Percentiles rank a stretch among this genome's conserved stretches.
phyloP scores from a whole-genome alignment of 208 protist genomes.

The Wallacemonas sp. region DNA sequence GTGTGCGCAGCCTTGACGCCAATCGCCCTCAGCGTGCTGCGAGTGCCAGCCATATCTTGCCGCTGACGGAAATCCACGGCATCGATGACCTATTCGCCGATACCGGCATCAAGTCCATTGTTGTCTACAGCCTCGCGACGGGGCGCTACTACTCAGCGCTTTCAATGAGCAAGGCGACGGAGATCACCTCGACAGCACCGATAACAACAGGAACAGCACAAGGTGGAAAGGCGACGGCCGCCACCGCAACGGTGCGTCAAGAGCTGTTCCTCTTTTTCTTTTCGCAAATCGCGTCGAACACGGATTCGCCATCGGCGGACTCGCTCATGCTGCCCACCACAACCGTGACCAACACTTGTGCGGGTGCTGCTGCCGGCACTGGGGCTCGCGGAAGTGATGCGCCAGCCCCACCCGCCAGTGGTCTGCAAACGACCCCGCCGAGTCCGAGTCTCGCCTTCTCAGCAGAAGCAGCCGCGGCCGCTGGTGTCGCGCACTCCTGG shows the following conservation, averaged over 20 bases:
- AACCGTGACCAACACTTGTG: too few relatives aligned
- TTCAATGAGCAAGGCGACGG: neutral
- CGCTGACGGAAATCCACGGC: constrained; percentile 15
- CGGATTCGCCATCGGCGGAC: neutral
- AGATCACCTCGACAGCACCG: neutral
- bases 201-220: too few relatives aligned
- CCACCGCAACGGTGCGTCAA: too few relatives aligned
- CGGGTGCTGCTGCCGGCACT: too few relatives aligned
- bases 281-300: neutral
- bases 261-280: constrained; percentile 5
- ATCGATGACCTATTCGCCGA: constrained; percentile 22
- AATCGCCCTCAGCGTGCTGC: too few relatives aligned
- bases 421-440: neutral
- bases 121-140: constrained; percentile 32
- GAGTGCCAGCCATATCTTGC: neutral
- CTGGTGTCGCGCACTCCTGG: neutral
- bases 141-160: constrained; percentile 32
- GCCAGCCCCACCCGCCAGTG: neutral
- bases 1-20: too few relatives aligned
- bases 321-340: neutral
- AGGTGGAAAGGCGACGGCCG: too few relatives aligned
- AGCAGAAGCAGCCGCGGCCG: neutral
- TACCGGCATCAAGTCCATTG: constrained; percentile 17
- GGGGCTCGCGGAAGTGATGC: neutral
- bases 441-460: constrained; percentile 3